phyloP scores from a whole-genome alignment of 139 green algal species.

The Mesotaenium endlicherianum region DNA sequence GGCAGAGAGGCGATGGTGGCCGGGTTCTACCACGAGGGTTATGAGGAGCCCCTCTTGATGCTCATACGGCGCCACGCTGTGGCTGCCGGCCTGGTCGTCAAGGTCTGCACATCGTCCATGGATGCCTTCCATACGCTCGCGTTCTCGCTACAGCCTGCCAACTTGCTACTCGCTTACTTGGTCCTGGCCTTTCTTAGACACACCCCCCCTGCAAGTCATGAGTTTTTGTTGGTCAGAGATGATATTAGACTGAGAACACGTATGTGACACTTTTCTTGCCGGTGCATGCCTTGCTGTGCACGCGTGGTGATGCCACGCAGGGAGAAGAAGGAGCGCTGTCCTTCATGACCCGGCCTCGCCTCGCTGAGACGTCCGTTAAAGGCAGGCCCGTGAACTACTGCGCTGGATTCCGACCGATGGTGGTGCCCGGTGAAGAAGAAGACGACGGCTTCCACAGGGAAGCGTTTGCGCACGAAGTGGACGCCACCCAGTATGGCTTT shows the following conservation, averaged over 20 bases:
- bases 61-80: conserved; percentile 24
- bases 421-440: not conserved
- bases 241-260: too few species aligned
- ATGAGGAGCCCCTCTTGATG: conserved; percentile 37
- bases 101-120: not conserved
- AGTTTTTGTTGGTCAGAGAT: too few species aligned
- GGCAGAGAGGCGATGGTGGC: conserved; percentile 35
- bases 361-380: not conserved
- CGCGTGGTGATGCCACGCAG: too few species aligned
- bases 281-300: too few species aligned
- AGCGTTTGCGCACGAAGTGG: conserved; percentile 9
- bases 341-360: not conserved
- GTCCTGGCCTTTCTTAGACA: too few species aligned
- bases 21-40: conserved; percentile 37
- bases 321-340: conserved; percentile 1
- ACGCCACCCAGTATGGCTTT: not conserved
- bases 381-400: conserved; percentile 30
- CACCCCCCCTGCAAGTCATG: too few species aligned
- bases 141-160: too few species aligned
- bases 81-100: conserved; percentile 33
- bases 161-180: too few species aligned
- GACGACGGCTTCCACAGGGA: conserved; percentile 8
- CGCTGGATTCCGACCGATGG: conserved; percentile 16
- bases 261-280: too few species aligned
- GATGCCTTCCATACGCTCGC: too few species aligned